Conservation (phyloP, 768 basidiomycete species). For the Lentinula sp. region DNA sequence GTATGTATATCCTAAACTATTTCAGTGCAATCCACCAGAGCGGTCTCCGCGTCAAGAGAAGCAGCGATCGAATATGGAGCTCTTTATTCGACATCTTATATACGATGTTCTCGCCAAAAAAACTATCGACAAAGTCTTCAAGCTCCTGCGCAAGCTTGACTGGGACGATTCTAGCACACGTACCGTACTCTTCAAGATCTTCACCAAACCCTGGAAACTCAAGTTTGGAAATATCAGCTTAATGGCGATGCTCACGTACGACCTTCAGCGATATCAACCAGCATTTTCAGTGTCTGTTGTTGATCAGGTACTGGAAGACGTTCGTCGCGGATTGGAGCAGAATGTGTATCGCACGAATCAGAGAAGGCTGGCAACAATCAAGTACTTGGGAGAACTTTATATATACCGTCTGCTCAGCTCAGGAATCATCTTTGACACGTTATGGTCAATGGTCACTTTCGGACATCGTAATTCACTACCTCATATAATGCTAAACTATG, state of each 20-base stretch:
- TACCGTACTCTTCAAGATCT: conserved; percentile 73
- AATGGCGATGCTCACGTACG: conserved; percentile 91
- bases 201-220: conserved; percentile 98
- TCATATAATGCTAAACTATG: not conserved
- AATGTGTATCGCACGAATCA: conserved; percentile 96
- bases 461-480: conserved; percentile 77
- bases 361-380: conserved; percentile 83
- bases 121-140: conserved; percentile 94
- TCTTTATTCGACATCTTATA: conserved; percentile 94
- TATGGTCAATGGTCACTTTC: conserved; percentile 94
- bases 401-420: conserved; percentile 92
- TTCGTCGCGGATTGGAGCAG: conserved; percentile 85
- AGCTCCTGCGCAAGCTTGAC: conserved; percentile 87
- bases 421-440: conserved; percentile 82
- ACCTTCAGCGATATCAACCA: conserved; percentile 89
- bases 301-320: conserved; percentile 92
- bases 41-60: conserved; percentile 83
- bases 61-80: conserved; percentile 77
- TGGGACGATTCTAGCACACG: conserved; percentile 78
- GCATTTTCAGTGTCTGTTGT: conserved; percentile 84
- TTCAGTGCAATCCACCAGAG: conserved; percentile 94
- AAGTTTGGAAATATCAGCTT: conserved; percentile 87
- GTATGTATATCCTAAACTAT: not conserved
- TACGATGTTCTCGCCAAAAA: conserved; percentile 90
- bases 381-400: conserved; percentile 95